phyloP scores from a whole-genome alignment of 768 basidiomycete genomes.

The Rhizopogon vulgaris region DNA sequence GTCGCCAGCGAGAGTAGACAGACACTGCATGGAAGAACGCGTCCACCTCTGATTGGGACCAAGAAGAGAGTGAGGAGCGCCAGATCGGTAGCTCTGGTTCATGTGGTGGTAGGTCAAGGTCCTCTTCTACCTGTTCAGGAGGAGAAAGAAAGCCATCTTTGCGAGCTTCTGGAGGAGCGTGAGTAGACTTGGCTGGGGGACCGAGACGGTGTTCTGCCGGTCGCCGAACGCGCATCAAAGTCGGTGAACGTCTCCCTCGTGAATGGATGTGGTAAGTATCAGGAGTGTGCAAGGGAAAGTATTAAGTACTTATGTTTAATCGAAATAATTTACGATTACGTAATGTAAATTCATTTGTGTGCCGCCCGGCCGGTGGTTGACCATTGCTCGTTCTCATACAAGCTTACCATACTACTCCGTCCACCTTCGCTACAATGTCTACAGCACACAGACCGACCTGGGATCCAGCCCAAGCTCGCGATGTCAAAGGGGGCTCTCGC shows the following conservation, averaged over 20 bases:
- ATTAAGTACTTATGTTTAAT: too few relatives aligned
- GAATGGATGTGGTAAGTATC: too few relatives aligned
- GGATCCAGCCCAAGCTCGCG: conserved; percentile 93
- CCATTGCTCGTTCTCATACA: not conserved
- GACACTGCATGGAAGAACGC: conserved; percentile 66
- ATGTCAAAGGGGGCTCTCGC: conserved; percentile 87
- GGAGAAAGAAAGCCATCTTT: not conserved
- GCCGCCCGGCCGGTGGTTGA: not conserved
- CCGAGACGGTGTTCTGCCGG: too few relatives aligned
- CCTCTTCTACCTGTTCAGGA: not conserved
- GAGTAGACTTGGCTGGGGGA: not conserved
- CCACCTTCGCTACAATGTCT: conserved; percentile 46
- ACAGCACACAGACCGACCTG: conserved; percentile 95
- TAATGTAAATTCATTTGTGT: too few relatives aligned
- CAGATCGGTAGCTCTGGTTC: not conserved
- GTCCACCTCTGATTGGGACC: conserved; percentile 67
- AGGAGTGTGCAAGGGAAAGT: too few relatives aligned
- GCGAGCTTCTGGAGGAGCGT: not conserved
- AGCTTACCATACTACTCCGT: not conserved
- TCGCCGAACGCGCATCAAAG: too few relatives aligned
- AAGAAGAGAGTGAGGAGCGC: conserved; percentile 22
- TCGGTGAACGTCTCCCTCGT: too few relatives aligned
- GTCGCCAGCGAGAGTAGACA: conserved; percentile 62
- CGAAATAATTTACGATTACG: too few relatives aligned
- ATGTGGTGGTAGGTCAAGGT: not conserved